phyloP scores from a whole-genome alignment of 345 rosid genomes.

The Lepidium aucheri region DNA sequence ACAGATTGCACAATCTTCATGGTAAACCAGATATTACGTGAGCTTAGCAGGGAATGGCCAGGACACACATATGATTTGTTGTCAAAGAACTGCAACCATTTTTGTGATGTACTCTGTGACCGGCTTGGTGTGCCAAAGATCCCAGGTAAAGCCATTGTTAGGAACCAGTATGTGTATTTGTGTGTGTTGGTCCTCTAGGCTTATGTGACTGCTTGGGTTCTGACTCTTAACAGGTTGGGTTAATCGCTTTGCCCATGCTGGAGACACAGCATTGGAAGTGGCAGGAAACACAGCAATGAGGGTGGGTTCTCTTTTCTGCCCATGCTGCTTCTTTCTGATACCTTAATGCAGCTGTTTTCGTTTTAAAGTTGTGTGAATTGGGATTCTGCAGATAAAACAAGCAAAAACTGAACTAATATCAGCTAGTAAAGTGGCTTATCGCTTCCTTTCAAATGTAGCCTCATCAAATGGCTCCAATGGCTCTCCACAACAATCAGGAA shows the following conservation, averaged over 20 bases:
- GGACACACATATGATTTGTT: conserved; percentile 70
- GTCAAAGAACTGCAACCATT: conserved; percentile 91
- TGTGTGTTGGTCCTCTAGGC: not conserved
- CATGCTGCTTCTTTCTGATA: not conserved
- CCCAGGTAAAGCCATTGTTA: conserved; percentile 50
- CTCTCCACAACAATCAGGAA: conserved; percentile 30
- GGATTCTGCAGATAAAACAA: conserved; percentile 67
- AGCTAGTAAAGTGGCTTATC: conserved; percentile 96
- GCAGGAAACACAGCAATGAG: conserved; percentile 79
- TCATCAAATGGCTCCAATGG: conserved; percentile 22
- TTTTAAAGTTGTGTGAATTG: not conserved
- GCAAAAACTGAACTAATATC: conserved; percentile 91
- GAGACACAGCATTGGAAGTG: conserved; percentile 81
- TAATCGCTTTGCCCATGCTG: conserved; percentile 95
- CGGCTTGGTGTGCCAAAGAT: conserved; percentile 84
- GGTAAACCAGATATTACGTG: conserved; percentile 75
- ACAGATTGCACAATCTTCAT: conserved; percentile 49
- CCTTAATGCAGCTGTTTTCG: not conserved
- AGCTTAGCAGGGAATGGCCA: conserved; percentile 85
- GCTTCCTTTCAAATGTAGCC: conserved; percentile 60
- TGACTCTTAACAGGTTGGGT: conserved; percentile 69
- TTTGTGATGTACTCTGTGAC: conserved; percentile 81
- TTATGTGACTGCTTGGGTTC: not conserved
- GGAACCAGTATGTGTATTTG: not conserved
- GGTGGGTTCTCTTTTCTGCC: conserved; percentile 32